A percentile compares a stretch with the other conserved stretches of the same genome.
Evolutionary conservation across 441 rosid species (phyloP).

Genomic region (Erodium moschatum): DNA sequence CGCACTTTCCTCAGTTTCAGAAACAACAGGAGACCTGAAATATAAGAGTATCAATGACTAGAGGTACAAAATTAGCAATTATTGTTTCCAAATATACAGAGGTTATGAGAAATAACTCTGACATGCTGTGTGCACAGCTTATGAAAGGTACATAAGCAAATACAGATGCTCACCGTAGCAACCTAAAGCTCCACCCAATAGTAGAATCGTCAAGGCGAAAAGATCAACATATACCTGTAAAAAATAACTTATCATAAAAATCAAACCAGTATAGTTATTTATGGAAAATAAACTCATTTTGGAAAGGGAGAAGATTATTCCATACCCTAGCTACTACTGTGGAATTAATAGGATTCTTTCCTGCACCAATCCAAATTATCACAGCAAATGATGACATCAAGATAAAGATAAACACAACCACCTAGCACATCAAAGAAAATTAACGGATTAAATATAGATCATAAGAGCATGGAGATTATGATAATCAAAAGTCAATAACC

Average conservation of each 20-base stretch:
- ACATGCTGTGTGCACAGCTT: too few relatives aligned
- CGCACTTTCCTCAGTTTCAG: slow-evolving; percentile 40
- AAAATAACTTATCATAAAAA: neutral
- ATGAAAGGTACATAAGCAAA: too few relatives aligned
- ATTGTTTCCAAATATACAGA: too few relatives aligned
- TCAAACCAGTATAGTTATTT: too few relatives aligned
- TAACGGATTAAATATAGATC: neutral
- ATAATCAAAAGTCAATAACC: too few relatives aligned
- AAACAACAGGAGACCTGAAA: slow-evolving; percentile 38
- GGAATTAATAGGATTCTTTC: slow-evolving; percentile 40
- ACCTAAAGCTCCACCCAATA: slow-evolving; percentile 49
- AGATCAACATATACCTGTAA: slow-evolving; percentile 39
- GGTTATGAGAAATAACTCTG: too few relatives aligned
- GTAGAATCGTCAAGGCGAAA: slow-evolving; percentile 33
- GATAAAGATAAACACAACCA: slow-evolving; percentile 35
- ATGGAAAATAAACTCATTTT: too few relatives aligned
- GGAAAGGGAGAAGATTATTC: neutral
- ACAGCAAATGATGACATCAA: slow-evolving; percentile 44
- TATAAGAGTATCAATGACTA: neutral
- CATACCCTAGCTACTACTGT: slow-evolving; percentile 40
- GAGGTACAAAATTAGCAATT: too few relatives aligned
- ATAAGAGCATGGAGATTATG: neutral
- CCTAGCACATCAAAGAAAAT: slow-evolving; percentile 26
- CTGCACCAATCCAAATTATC: slow-evolving; percentile 47
- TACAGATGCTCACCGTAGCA: slow-evolving; percentile 41